Evolutionary conservation across 257 asterid species (phyloP).

Genomic region (Ilex aquifolium): DNA sequence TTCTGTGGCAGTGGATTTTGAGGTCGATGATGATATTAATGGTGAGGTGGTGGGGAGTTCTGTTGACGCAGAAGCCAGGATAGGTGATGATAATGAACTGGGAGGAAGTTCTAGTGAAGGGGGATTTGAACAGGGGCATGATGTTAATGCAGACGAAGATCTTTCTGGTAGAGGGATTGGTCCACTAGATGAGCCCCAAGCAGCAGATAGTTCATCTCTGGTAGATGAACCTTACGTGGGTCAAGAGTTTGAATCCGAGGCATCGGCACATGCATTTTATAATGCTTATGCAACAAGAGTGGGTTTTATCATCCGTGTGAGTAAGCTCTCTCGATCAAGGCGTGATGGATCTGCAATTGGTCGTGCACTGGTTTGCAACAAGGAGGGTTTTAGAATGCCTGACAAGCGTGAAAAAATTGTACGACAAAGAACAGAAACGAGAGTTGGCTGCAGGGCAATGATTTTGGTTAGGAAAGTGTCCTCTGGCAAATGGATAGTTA

Average conservation of each 20-base stretch:
- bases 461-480: slow-evolving; percentile 75
- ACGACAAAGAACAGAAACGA: slow-evolving; percentile 87
- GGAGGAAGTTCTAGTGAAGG: slow-evolving; percentile 55
- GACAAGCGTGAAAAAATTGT: slow-evolving; percentile 92
- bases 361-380: slow-evolving; percentile 94
- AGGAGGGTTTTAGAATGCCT: slow-evolving; percentile 93
- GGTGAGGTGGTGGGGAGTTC: slow-evolving; percentile 76
- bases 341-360: slow-evolving; percentile 98
- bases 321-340: slow-evolving; percentile 97
- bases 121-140: slow-evolving; percentile 47
- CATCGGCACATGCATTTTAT: slow-evolving; percentile 89
- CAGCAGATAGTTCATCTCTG: slow-evolving; percentile 37
- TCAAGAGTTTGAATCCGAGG: slow-evolving; percentile 92
- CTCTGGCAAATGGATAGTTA: slow-evolving; percentile 85
- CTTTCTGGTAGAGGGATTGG: slow-evolving; percentile 51
- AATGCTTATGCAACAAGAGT: slow-evolving; percentile 79
- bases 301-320: slow-evolving; percentile 90
- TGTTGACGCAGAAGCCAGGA: slow-evolving; percentile 40
- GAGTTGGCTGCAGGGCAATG: slow-evolving; percentile 99
- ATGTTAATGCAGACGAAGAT: slow-evolving; percentile 63
- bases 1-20: slow-evolving; percentile 64
- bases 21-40: slow-evolving; percentile 61
- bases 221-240: slow-evolving; percentile 75
- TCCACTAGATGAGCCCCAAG: slow-evolving; percentile 53
- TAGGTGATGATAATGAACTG: slow-evolving; percentile 44